These are phyloP conservation scores for Exophiala alcalophila DNA, from an alignment of 2,329 filamentous ascomycete species.

Conservation along the genomic window DNA sequence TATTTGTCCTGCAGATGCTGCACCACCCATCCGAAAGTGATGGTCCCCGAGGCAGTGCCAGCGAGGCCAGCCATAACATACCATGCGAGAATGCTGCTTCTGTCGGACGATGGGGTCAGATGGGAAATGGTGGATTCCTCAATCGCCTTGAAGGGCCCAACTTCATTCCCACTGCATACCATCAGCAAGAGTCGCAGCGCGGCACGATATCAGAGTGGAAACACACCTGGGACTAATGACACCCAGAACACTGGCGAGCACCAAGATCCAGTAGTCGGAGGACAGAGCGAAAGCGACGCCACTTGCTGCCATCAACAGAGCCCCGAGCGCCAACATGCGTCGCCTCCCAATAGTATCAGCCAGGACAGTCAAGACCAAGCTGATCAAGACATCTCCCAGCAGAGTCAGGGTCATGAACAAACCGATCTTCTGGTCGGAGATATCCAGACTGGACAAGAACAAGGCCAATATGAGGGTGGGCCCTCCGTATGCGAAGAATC, in stretches of 20 bases:
- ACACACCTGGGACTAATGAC: conserved; percentile 56
- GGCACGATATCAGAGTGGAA: too few species aligned
- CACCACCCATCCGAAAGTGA: conserved; percentile 59
- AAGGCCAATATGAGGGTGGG: conserved; percentile 60
- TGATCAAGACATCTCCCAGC: conserved; percentile 58
- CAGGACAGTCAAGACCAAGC: conserved; percentile 57
- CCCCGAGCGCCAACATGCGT: conserved; percentile 53
- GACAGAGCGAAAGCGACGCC: conserved; percentile 54
- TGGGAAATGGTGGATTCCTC: conserved; percentile 64
- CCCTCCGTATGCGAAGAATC: conserved; percentile 62
- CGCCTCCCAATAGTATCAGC: conserved; percentile 59
- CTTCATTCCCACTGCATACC: conserved; percentile 53
- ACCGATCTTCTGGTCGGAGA: conserved; percentile 59
- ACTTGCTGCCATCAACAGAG: conserved; percentile 56
- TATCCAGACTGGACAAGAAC: conserved; percentile 55
- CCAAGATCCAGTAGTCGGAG: conserved; percentile 59
- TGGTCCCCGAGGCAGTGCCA: conserved; percentile 60
- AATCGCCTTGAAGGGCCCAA: conserved; percentile 65
- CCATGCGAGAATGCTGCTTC: conserved; percentile 65
- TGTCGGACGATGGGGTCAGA: conserved; percentile 53
- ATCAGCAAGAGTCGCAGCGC: too few species aligned
- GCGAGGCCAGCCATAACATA: conserved; percentile 55
- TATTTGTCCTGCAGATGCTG: conserved; percentile 46
- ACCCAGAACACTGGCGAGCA: conserved; percentile 58
- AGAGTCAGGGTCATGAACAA: conserved; percentile 65